Percentiles rank a stretch among this genome's conserved stretches.
These are phyloP conservation scores for Artemisia argyi DNA, from an alignment of 129 eudicot species.

Conservation along the genomic window DNA sequence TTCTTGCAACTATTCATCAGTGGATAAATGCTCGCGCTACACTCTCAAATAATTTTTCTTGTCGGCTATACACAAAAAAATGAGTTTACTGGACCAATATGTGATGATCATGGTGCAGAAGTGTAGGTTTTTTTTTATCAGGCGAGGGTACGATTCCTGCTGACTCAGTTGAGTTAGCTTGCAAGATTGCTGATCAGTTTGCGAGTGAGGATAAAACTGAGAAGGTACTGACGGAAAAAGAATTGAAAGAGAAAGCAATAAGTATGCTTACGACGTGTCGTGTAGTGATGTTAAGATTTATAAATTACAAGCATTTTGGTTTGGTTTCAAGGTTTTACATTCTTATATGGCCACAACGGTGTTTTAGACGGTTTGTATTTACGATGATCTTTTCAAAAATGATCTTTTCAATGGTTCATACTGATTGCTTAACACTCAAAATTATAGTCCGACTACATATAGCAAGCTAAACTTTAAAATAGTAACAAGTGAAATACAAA, in stretches of 20 bases:
- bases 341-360: too few relatives aligned
- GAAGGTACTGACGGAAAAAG: too few relatives aligned
- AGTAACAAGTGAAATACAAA: too few relatives aligned
- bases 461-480: too few relatives aligned
- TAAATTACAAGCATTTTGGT: not conserved
- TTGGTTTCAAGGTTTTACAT: not conserved
- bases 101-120: constrained; percentile 52
- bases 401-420: too few relatives aligned
- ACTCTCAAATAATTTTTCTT: too few relatives aligned
- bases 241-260: not conserved
- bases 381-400: not conserved
- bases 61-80: too few relatives aligned
- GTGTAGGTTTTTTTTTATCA: constrained; percentile 42
- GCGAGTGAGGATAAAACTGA: constrained; percentile 27
- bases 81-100: constrained; percentile 43
- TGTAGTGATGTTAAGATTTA: not conserved
- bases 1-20: too few relatives aligned
- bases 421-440: not conserved
- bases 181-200: constrained; percentile 29
- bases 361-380: not conserved
- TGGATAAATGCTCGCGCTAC: too few relatives aligned
- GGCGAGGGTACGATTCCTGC: constrained; percentile 57
- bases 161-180: constrained; percentile 51
- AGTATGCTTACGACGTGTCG: not conserved
- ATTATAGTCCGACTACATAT: too few relatives aligned